Conservation (phyloP, 441 rosid genomes). For the Pelargonium citronellum region DNA sequence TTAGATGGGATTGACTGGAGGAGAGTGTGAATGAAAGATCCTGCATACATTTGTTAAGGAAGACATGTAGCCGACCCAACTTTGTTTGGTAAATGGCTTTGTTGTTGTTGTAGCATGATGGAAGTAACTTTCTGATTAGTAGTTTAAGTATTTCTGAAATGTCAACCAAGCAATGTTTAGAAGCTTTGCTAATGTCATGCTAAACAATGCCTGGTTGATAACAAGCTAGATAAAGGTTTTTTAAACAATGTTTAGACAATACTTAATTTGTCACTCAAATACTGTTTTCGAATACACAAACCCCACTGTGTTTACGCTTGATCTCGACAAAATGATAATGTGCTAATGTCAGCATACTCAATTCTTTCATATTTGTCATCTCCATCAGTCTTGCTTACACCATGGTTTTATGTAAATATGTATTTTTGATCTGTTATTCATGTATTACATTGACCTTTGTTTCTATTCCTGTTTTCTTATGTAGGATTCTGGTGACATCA, state of each 20-base stretch:
- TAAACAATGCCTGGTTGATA: too few relatives aligned
- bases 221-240: too few relatives aligned
- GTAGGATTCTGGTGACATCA: slow-evolving; percentile 43
- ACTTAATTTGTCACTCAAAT: too few relatives aligned
- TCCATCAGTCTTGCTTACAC: not conserved
- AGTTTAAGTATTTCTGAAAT: not conserved
- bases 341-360: not conserved
- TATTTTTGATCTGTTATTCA: not conserved
- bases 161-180: not conserved
- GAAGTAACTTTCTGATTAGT: not conserved
- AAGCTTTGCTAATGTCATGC: not conserved
- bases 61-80: too few relatives aligned
- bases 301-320: not conserved
- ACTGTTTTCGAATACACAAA: not conserved
- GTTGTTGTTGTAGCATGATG: not conserved
- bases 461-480: not conserved
- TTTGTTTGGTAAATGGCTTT: not conserved
- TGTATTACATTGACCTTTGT: not conserved
- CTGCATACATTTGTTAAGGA: not conserved
- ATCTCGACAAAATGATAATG: not conserved
- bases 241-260: too few relatives aligned
- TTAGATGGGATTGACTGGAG: not conserved
- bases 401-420: not conserved
- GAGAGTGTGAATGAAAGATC: not conserved
- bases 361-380: not conserved